Evolutionary conservation across 1,284 basidiomycete species (phyloP).

Genomic region (Cryptococcus wingfieldii): DNA sequence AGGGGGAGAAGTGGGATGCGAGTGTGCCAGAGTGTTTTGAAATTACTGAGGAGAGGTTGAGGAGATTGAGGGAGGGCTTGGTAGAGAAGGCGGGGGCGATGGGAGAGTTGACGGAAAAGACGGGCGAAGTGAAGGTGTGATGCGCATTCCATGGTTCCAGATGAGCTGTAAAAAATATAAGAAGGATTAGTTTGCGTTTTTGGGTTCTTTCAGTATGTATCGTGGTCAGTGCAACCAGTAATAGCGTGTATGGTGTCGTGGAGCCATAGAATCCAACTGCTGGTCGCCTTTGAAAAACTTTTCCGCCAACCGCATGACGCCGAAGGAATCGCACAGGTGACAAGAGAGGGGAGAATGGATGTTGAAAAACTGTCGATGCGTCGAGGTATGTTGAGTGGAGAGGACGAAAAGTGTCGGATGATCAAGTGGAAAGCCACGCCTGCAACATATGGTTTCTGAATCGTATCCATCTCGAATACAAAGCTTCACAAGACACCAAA

Average conservation of each 20-base stretch:
- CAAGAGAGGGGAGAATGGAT: too few species aligned
- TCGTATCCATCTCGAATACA: constrained; percentile 22
- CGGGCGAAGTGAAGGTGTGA: neutral
- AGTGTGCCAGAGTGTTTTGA: constrained; percentile 34
- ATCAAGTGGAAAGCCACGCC: neutral
- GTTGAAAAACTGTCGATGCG: neutral
- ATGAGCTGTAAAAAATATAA: too few species aligned
- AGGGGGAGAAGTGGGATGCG: constrained; percentile 28
- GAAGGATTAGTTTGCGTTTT: too few species aligned
- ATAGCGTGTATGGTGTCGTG: too few species aligned
- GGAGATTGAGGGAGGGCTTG: constrained; percentile 14
- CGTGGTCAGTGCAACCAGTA: neutral
- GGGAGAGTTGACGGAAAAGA: neutral
- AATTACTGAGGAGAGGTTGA: constrained; percentile 27
- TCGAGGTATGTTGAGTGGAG: neutral
- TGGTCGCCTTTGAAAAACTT: too few species aligned
- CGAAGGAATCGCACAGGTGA: too few species aligned
- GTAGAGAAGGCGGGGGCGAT: neutral
- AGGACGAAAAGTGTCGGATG: neutral
- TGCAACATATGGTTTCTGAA: constrained; percentile 1
- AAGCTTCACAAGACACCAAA: constrained; percentile 11
- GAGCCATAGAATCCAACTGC: too few species aligned
- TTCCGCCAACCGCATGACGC: too few species aligned
- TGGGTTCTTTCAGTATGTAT: neutral
- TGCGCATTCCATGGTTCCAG: neutral